Evolutionary conservation across 2,329 filamentous ascomycete genomes (phyloP).

Genomic region (Colletotrichum limetticola): DNA sequence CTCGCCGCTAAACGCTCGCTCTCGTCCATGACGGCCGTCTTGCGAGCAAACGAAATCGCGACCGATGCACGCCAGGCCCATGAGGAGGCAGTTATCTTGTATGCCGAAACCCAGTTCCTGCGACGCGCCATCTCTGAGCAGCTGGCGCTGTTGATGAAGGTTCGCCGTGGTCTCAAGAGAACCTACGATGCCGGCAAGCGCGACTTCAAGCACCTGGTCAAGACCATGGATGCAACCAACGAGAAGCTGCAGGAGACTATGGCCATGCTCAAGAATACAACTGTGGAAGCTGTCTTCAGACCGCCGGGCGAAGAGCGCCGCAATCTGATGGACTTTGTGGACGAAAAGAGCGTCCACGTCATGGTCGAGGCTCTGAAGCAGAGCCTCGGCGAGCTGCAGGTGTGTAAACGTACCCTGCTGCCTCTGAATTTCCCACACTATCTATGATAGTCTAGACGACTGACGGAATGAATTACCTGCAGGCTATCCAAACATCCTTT

Average conservation of each 20-base stretch:
- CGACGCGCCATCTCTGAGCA: constrained; percentile 70
- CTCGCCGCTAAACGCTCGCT: constrained; percentile 89
- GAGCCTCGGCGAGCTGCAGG: constrained; percentile 77
- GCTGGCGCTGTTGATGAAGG: constrained; percentile 59
- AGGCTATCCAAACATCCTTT: constrained; percentile 76
- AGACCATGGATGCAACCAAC: constrained; percentile 74
- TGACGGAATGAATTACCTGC: constrained; percentile 19
- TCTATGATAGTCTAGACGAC: not conserved
- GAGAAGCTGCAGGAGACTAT: constrained; percentile 74
- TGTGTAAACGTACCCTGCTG: constrained; percentile 42
- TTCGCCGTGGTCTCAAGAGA: constrained; percentile 62
- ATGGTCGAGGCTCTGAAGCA: constrained; percentile 75
- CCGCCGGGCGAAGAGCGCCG: constrained; percentile 68
- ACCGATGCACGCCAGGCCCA: constrained; percentile 79
- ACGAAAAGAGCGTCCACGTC: constrained; percentile 74
- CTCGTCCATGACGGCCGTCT: constrained; percentile 83
- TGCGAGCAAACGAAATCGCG: constrained; percentile 88
- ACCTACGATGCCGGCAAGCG: constrained; percentile 68
- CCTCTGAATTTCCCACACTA: not conserved
- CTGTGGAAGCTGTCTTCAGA: constrained; percentile 72
- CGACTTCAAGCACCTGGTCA: constrained; percentile 71
- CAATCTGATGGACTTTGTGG: constrained; percentile 80
- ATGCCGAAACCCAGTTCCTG: constrained; percentile 76
- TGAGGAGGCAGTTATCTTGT: constrained; percentile 81
- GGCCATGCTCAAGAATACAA: constrained; percentile 69